A percentile compares a stretch with the other conserved stretches of the same genome.
These are phyloP conservation scores for Hippophae tibetana DNA, from an alignment of 306 rosid genomes.

Conservation along the genomic window DNA sequence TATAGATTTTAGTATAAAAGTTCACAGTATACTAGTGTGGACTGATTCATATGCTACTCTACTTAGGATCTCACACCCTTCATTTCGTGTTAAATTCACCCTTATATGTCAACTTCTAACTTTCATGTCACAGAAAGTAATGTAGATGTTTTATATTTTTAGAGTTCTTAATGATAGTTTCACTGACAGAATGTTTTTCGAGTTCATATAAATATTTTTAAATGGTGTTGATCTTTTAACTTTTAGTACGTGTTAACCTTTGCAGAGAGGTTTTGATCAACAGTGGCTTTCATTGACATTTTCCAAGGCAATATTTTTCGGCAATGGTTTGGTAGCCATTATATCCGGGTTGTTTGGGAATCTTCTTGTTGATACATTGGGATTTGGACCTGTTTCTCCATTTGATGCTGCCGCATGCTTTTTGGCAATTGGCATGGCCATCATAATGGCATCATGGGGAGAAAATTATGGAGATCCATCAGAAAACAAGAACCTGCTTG, in stretches of 20 bases:
- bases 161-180: background rate
- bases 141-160: background rate
- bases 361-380: slow-evolving; percentile 68
- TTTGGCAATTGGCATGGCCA: slow-evolving; percentile 82
- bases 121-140: background rate
- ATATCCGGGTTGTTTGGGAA: slow-evolving; percentile 83
- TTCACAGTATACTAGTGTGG: background rate
- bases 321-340: slow-evolving; percentile 89
- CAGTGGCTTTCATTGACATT: slow-evolving; percentile 91
- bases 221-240: slow-evolving; percentile 1
- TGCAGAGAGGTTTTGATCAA: slow-evolving; percentile 91
- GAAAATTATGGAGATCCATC: slow-evolving; percentile 86
- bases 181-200: background rate
- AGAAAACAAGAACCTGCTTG: slow-evolving; percentile 68
- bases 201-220: background rate
- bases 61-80: background rate
- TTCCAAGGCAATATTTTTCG: slow-evolving; percentile 88
- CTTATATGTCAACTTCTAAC: background rate
- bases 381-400: slow-evolving; percentile 94
- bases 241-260: slow-evolving; percentile 4
- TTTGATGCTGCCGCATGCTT: slow-evolving; percentile 97
- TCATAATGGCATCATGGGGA: slow-evolving; percentile 73
- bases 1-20: background rate
- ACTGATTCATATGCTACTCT: background rate
- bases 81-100: background rate